phyloP scores from a whole-genome alignment of 306 rosid genomes.

The Medicago arabica region DNA sequence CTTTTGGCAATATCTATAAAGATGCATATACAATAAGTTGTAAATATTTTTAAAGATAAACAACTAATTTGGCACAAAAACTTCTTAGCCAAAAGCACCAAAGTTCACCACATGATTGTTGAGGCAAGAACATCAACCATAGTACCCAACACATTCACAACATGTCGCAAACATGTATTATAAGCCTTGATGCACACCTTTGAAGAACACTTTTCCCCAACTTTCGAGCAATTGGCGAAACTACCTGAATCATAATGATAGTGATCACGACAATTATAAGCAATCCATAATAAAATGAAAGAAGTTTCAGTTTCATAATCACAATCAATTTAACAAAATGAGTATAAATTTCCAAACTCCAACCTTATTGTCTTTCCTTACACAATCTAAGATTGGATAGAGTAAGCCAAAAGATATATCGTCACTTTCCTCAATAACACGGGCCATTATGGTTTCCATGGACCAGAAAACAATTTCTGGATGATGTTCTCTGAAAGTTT shows the following conservation, averaged over 20 bases:
- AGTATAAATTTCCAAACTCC: background rate
- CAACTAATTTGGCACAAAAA: too few species aligned
- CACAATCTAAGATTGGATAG: slow-evolving; percentile 63
- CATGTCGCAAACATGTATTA: slow-evolving; percentile 64
- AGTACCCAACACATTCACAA: slow-evolving; percentile 34
- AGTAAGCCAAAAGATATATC: slow-evolving; percentile 69
- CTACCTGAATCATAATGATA: slow-evolving; percentile 55
- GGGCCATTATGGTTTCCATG: slow-evolving; percentile 81
- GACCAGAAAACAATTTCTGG: slow-evolving; percentile 69
- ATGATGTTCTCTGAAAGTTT: slow-evolving; percentile 70
- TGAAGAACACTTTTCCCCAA: slow-evolving; percentile 75
- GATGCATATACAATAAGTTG: too few species aligned
- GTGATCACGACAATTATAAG: slow-evolving; percentile 7
- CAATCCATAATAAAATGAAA: background rate
- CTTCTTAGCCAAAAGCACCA: too few species aligned
- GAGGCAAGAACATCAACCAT: too few species aligned
- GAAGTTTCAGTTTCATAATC: slow-evolving; percentile 5
- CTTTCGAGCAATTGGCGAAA: slow-evolving; percentile 63
- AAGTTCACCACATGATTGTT: too few species aligned
- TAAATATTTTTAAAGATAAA: too few species aligned
- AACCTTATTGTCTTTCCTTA: slow-evolving; percentile 73
- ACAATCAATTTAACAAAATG: background rate
- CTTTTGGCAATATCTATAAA: too few species aligned
- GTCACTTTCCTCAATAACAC: slow-evolving; percentile 91
- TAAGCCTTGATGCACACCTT: slow-evolving; percentile 65